Evolutionary conservation across 2,329 filamentous ascomycete species (phyloP), one percentile per base, ranked within the genome.

Genomic region (Sporothrix euskadiensis): DNA sequence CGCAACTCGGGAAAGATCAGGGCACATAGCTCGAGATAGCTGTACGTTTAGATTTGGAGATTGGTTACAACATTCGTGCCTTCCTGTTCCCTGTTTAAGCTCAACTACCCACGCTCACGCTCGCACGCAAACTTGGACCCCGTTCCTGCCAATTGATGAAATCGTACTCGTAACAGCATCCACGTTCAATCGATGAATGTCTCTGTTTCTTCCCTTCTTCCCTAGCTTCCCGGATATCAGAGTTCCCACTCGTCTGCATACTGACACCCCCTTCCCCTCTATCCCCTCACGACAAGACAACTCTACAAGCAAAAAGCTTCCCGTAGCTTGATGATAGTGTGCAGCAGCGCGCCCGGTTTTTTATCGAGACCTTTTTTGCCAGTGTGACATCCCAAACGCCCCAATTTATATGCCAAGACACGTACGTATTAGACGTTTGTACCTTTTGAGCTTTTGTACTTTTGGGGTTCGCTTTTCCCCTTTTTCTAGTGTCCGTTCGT

Each of bases 281-380:
- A n/a, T 14, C 65, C 47, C 66, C 66, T 69, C 16, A 49, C 44
- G 49, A 5, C 44, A 6, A 19, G 14, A 14, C 14, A 49, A 10
- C 9, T 9, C 8, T 44, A 44, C 41, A 44, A 44, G 41, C 9
- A 10, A 44, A 44, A 26, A 66, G 63, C 65, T 52, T 35, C 66
- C 66, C 47, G 66, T 69, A 69, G 66, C 66, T 69, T 69, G 66
- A 14, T 54, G 47, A 56, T 69, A 69, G 66, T 69, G 47, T 19
- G 65, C 66, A 39, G 19, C 66, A 22, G 47, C 30, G 66, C 47
- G 47, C 30, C 66, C 66, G 66, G 65, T 69, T 69, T 69, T 69
- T 69, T 69, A 69, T 69, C 66, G 66, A 69, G 66, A n/a, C 47
- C 35, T 26, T 9, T 4, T 52, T 52, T 52, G 47, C 26, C 26